Percentiles rank a stretch among this genome's conserved stretches.
These are phyloP conservation scores for Chlorencoelia australis DNA, from an alignment of 2,329 filamentous ascomycete species.

Conservation along the genomic window DNA sequence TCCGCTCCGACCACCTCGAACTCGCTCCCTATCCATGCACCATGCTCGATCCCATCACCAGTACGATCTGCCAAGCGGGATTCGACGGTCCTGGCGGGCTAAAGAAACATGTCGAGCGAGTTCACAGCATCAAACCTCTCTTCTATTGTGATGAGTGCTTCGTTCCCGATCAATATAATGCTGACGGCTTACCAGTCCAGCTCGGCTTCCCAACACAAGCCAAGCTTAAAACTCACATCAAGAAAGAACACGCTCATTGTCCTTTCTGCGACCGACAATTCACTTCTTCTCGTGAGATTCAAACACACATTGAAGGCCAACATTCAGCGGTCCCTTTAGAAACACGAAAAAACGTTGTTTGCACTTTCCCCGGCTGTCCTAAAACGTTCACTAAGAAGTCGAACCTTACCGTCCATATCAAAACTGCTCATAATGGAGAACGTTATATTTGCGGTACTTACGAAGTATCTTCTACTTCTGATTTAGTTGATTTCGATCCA, in stretches of 20 bases:
- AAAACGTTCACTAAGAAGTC: constrained; percentile 73
- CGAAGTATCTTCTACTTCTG: constrained; percentile 46
- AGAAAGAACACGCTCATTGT: constrained; percentile 64
- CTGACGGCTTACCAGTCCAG: constrained; percentile 31
- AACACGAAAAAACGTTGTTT: constrained; percentile 55
- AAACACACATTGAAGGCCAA: constrained; percentile 67
- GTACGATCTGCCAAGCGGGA: constrained; percentile 49
- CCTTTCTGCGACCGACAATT: constrained; percentile 63
- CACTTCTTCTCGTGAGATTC: constrained; percentile 54
- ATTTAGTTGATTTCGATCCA: constrained; percentile 54
- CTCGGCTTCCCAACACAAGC: constrained; percentile 62
- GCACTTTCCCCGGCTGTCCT: constrained; percentile 57
- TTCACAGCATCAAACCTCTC: constrained; percentile 53
- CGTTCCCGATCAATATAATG: constrained; percentile 23
- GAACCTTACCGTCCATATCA: constrained; percentile 75
- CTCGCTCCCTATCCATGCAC: constrained; percentile 63
- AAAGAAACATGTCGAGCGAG: constrained; percentile 57
- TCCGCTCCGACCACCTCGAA: constrained; percentile 65
- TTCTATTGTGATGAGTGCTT: constrained; percentile 72
- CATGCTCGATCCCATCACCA: constrained; percentile 42
- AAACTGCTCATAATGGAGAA: constrained; percentile 64
- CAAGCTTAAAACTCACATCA: constrained; percentile 64
- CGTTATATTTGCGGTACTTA: constrained; percentile 71
- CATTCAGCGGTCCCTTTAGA: constrained; percentile 56
- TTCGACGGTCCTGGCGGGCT: constrained; percentile 68